Percentiles rank a stretch among this genome's conserved stretches.
Evolutionary conservation across 768 basidiomycete genomes (phyloP).

Genomic region (Amanita phalloides): DNA sequence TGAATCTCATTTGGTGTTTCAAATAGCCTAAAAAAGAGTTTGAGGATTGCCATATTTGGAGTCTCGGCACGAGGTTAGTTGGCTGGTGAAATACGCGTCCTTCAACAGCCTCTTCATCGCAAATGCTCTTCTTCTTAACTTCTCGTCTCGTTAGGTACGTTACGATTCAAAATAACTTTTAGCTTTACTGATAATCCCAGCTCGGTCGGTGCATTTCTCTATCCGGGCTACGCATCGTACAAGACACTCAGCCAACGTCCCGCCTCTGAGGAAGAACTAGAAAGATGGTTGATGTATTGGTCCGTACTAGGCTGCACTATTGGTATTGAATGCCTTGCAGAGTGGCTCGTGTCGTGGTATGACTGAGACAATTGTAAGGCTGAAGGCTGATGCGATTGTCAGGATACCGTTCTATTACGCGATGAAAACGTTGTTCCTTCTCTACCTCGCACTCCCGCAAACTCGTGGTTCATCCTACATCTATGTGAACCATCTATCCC

Average conservation of each 20-base stretch:
- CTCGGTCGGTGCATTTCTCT: slow-evolving; percentile 71
- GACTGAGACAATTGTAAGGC: slow-evolving; percentile 14
- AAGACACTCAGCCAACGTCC: slow-evolving; percentile 86
- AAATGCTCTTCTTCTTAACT: slow-evolving; percentile 40
- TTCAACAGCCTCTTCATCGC: neutral
- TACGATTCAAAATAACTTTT: neutral
- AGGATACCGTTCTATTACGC: slow-evolving; percentile 89
- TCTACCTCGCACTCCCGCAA: slow-evolving; percentile 87
- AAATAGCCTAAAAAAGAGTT: neutral
- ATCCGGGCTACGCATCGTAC: slow-evolving; percentile 95
- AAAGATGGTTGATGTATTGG: slow-evolving; percentile 98
- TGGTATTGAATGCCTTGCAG: slow-evolving; percentile 71
- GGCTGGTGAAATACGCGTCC: neutral
- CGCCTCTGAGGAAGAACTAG: slow-evolving; percentile 73
- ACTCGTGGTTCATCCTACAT: slow-evolving; percentile 82
- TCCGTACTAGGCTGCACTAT: slow-evolving; percentile 78
- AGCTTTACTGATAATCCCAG: slow-evolving; percentile 21
- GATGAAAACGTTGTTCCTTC: slow-evolving; percentile 73
- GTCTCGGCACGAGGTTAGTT: neutral
- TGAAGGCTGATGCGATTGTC: neutral
- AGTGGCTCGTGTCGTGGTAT: slow-evolving; percentile 84
- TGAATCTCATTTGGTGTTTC: neutral
- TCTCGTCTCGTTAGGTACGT: slow-evolving; percentile 35
- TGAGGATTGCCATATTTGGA: neutral
- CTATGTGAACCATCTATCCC: slow-evolving; percentile 70